Conservation (phyloP, 2,329 filamentous ascomycete species). For the Pseudocercospora musae region DNA sequence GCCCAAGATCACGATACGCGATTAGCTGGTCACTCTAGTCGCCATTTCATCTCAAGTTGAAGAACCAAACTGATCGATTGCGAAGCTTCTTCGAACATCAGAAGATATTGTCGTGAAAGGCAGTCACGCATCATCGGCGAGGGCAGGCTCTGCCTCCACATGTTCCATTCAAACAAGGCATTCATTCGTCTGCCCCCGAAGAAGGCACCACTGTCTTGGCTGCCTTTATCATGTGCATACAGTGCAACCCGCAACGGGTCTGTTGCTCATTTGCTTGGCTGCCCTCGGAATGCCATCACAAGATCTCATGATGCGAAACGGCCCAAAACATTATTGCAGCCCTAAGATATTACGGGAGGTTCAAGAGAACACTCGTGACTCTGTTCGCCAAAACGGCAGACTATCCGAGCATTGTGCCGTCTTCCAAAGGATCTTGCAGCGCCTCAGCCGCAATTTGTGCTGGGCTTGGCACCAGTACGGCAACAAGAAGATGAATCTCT, state of each 20-base stretch:
- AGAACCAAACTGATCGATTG: too few relatives aligned
- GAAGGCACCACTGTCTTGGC: neutral
- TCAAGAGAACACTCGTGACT: neutral
- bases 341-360: neutral
- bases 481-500: neutral
- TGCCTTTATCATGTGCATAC: neutral
- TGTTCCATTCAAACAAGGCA: neutral
- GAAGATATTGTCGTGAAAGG: too few relatives aligned
- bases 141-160: too few relatives aligned
- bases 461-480: neutral
- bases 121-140: too few relatives aligned
- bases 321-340: neutral
- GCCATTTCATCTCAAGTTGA: neutral
- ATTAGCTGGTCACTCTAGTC: neutral
- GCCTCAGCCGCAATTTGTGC: neutral
- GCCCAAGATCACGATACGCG: neutral
- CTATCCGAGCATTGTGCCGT: neutral
- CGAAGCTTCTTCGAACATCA: too few relatives aligned
- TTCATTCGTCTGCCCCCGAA: neutral
- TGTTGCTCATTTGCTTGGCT: neutral
- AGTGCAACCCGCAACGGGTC: neutral
- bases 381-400: neutral
- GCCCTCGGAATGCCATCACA: neutral
- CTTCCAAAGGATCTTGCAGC: neutral
- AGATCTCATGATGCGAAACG: neutral